These are phyloP conservation scores for Butyriboletus loyo DNA, from an alignment of 768 basidiomycete species.

Conservation along the genomic window DNA sequence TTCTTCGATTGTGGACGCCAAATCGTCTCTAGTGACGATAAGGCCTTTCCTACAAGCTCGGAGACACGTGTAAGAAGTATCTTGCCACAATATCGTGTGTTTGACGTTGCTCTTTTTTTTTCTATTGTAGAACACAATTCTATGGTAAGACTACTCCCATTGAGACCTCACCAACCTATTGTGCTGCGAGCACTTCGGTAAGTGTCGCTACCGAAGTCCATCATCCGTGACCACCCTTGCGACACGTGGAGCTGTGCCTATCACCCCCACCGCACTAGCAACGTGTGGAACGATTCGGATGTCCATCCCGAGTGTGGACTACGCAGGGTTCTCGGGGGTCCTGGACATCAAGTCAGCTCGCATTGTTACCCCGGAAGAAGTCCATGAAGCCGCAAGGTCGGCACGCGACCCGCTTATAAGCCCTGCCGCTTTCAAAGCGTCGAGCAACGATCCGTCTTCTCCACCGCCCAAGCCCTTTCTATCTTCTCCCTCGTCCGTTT, in stretches of 20 bases:
- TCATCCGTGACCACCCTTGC: constrained; percentile 2
- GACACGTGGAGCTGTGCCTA: constrained; percentile 18
- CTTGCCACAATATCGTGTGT: background rate
- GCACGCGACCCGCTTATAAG: constrained; percentile 29
- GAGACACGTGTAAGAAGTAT: constrained; percentile 4
- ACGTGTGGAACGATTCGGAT: constrained; percentile 13
- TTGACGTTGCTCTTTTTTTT: background rate
- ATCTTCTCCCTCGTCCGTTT: background rate
- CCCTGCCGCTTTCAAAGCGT: constrained; percentile 12
- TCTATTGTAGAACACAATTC: background rate
- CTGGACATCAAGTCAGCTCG: constrained; percentile 4
- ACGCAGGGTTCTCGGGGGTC: constrained; percentile 21
- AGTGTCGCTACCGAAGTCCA: background rate
- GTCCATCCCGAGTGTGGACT: constrained; percentile 4
- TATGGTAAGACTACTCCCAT: background rate
- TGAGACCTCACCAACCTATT: background rate
- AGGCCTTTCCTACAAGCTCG: background rate
- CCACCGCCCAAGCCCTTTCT: constrained; percentile 7
- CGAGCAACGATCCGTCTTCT: constrained; percentile 16
- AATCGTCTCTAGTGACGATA: background rate
- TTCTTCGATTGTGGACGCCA: background rate
- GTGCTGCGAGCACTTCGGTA: constrained; percentile 2
- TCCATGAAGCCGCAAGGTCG: constrained; percentile 22
- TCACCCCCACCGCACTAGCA: constrained; percentile 4
- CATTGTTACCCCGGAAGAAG: constrained; percentile 28